Base-by-base conservation (phyloP, 2,329 filamentous ascomycete species). In the Arthrobotrys iridis region DNA sequence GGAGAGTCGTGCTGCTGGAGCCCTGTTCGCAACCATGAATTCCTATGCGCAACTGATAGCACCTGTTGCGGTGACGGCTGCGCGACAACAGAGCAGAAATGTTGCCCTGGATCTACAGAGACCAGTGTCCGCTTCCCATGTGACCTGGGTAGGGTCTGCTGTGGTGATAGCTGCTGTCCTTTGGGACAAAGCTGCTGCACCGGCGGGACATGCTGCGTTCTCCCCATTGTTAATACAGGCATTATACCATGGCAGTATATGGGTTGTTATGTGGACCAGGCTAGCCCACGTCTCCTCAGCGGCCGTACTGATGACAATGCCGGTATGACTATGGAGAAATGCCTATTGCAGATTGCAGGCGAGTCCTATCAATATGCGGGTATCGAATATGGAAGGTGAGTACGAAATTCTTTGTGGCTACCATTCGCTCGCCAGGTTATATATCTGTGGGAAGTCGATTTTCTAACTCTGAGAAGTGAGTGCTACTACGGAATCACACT, bases 1-100 rank as follows among this genome's bases (percentile, higher is more conserved):
- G 60, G 60, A 1, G 60, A 64, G 8, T 52, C 18, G 10, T 64
- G 60, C 18, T 64, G 60, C 33, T 64, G 60, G 60, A 15, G 10
- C 15, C 18, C 60, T n/a, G 13, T 15, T 40, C 18, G 15, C 3
- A 3, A n/a, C 8, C 28, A 20, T 3, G 18, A 30, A 18, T 52
- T 26, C 13, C 18, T 64, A 10, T 64, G 60, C 22, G 40, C 35
- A 22, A 26, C 35, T 15, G 15, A 40, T 5, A 40, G 35, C 11
- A 40, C 35, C 35, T 40, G 35, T 40, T 40, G 35, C 11, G 35
- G 35, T 40, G 35, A 40, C 11, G 11, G 35, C 5, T 40, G 35
- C 35, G 35, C 35, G 11, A 40, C 35, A 4, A 15, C 35, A 4
- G 35, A 40, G 35, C 35, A 40, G 35, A 10, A 40, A 15, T 40